Evolutionary conservation across 179 eudicot genomes (phyloP), one percentile per base, ranked within the genome.

Genomic region (Sideroxylon spinosum): DNA sequence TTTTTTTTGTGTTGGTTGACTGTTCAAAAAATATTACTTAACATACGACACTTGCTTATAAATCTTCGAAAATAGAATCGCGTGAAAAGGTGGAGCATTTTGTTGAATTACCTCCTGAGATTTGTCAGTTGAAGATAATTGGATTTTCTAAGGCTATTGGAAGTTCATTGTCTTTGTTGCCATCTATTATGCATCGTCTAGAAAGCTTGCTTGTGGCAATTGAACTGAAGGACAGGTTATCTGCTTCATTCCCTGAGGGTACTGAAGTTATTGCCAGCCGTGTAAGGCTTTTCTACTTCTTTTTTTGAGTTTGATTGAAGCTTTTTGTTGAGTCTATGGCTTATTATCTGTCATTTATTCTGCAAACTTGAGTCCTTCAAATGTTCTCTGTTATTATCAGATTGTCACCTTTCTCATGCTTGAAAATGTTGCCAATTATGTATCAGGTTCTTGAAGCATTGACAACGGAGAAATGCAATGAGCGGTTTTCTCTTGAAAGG

Each of bases 91-190:
- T 90, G 71, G 99, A 95, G 84, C 91, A 93, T 82, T 95, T 93
- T 80, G 78, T 95, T 67, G 99, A 93, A 82, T 76, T 95, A 74
- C 96, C 98, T 77, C 98, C 99, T 37, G 99, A 95, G 86, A 81
- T 95, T 81, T 95, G 98, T 84, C 88, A 90, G 78, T 68, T 95
- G 82, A 95, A 93, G 87, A 82, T 95, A 81, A 78, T 88, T 72
- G 99, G 98, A 57, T 90, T 93, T 76, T 92, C 98, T 29, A 95
- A 91, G 87, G 99, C 90, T 52, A 90, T 95, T 44, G 99, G 98
- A 87, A 95, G 99, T 79, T 90, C 99, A 37, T 61, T 93, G 76
- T 95, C 97, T 84, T 78, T 95, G 84, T 86, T 95, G 79, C 99
- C 99, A 25, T 95, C 99, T 76, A 68, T 95, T 75, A 86, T 95